Conservation (phyloP, 2,329 filamentous ascomycete genomes). For the Cordyceps fumosorosea region DNA sequence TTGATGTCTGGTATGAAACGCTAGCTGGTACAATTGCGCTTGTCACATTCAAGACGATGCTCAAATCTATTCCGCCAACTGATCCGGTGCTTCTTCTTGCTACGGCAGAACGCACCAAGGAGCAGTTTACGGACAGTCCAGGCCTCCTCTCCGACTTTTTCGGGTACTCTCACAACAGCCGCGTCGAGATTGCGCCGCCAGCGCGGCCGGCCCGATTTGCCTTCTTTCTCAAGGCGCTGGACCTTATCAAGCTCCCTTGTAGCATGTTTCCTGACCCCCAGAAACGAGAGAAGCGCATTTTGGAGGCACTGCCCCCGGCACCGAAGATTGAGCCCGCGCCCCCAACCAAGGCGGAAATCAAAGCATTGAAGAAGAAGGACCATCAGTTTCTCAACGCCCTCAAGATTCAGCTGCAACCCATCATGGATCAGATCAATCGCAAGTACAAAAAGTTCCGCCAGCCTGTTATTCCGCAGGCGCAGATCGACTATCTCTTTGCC, state of each 20-base stretch:
- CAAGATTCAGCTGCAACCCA: slow-evolving; percentile 83
- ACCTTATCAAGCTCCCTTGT: slow-evolving; percentile 73
- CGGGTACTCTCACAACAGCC: slow-evolving; percentile 74
- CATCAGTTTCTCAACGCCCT: slow-evolving; percentile 77
- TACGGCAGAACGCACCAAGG: slow-evolving; percentile 66
- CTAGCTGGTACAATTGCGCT: slow-evolving; percentile 59
- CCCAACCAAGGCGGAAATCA: slow-evolving; percentile 71
- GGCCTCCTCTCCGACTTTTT: slow-evolving; percentile 72
- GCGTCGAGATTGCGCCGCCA: slow-evolving; percentile 63
- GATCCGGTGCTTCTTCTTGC: slow-evolving; percentile 85
- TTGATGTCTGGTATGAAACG: slow-evolving; percentile 77
- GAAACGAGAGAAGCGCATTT: slow-evolving; percentile 76
- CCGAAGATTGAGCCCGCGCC: slow-evolving; percentile 62
- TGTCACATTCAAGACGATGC: slow-evolving; percentile 74
- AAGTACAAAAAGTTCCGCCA: slow-evolving; percentile 85
- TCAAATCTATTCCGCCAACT: slow-evolving; percentile 78
- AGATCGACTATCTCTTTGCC: slow-evolving; percentile 76
- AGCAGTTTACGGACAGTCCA: slow-evolving; percentile 46
- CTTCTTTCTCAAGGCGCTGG: slow-evolving; percentile 70
- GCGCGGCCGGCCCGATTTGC: slow-evolving; percentile 59
- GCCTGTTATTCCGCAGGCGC: slow-evolving; percentile 65
- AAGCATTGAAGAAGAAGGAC: slow-evolving; percentile 74
- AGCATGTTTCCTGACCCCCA: slow-evolving; percentile 80
- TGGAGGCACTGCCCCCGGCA: slow-evolving; percentile 71
- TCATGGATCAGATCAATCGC: slow-evolving; percentile 93